Percentiles rank a stretch among this genome's conserved stretches.
Conservation (phyloP, 176 grass and related monocot genomes). For the Paspalum vaginatum region DNA sequence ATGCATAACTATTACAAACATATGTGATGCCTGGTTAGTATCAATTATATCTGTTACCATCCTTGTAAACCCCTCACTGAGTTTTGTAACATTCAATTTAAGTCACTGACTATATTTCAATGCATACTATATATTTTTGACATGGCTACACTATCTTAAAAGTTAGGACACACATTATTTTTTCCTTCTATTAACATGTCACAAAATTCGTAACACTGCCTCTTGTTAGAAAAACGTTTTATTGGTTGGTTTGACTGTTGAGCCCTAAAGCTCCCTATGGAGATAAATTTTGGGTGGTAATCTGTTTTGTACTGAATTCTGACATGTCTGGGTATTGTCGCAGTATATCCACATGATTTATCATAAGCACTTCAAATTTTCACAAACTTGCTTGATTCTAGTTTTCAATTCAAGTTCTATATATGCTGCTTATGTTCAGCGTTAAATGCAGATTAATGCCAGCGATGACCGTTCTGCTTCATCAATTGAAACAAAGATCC, state of each 20-base stretch:
- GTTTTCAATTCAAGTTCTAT: slow-evolving; percentile 19
- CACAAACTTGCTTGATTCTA: not conserved
- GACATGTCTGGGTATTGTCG: not conserved
- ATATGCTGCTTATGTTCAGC: slow-evolving; percentile 34
- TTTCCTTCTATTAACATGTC: slow-evolving; percentile 6
- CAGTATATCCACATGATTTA: slow-evolving; percentile 11
- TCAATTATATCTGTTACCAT: slow-evolving; percentile 26
- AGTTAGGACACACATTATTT: not conserved
- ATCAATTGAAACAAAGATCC: slow-evolving; percentile 89
- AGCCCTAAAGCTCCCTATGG: not conserved
- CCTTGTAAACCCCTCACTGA: slow-evolving; percentile 16
- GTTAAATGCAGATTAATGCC: slow-evolving; percentile 85
- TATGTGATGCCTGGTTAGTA: slow-evolving; percentile 11
- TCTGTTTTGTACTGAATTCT: slow-evolving; percentile 2
- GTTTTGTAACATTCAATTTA: slow-evolving; percentile 4
- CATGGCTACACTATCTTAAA: not conserved
- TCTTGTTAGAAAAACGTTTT: slow-evolving; percentile 32
- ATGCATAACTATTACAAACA: slow-evolving; percentile 14
- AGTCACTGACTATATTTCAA: slow-evolving; percentile 7
- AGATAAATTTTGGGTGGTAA: not conserved
- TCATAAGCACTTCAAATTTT: not conserved
- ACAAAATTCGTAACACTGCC: not conserved
- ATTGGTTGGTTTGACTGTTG: slow-evolving; percentile 26
- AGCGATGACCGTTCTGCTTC: slow-evolving; percentile 96
- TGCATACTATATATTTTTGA: slow-evolving; percentile 17